phyloP scores from a whole-genome alignment of 2,329 filamentous ascomycete genomes.

The Xylogone sp. region DNA sequence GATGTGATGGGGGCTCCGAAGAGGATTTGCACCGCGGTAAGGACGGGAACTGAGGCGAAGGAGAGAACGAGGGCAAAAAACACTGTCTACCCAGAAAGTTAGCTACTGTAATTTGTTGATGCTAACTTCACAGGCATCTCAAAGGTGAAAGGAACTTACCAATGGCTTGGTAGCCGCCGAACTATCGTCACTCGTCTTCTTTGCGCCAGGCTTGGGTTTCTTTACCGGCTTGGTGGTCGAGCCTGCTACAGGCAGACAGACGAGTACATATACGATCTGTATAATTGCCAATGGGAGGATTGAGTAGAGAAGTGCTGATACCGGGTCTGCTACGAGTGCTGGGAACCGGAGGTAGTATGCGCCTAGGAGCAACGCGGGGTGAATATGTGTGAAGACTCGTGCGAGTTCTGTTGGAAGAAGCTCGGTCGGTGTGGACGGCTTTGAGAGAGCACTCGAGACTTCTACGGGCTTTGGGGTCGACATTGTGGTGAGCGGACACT shows the following conservation, averaged over 20 bases:
- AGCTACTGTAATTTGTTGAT: too few species aligned
- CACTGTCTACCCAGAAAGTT: slow-evolving; percentile 52
- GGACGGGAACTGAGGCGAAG: slow-evolving; percentile 44
- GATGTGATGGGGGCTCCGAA: slow-evolving; percentile 90
- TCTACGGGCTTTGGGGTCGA: slow-evolving; percentile 5
- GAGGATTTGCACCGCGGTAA: slow-evolving; percentile 62
- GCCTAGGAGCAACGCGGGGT: slow-evolving; percentile 64
- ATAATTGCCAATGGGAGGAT: slow-evolving; percentile 60
- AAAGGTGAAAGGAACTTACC: slow-evolving; percentile 19
- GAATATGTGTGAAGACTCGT: slow-evolving; percentile 57
- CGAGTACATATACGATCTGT: slow-evolving; percentile 59
- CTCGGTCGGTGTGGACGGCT: slow-evolving; percentile 24
- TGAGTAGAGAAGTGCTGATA: slow-evolving; percentile 55
- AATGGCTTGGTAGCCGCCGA: slow-evolving; percentile 10
- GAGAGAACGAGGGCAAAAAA: slow-evolving; percentile 63
- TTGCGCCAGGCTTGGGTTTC: slow-evolving; percentile 50
- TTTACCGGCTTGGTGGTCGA: slow-evolving; percentile 36
- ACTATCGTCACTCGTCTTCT: slow-evolving; percentile 44
- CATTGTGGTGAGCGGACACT: slow-evolving; percentile 16
- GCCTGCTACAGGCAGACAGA: slow-evolving; percentile 62
- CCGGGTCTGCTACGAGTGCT: slow-evolving; percentile 66
- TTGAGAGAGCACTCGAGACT: slow-evolving; percentile 6
- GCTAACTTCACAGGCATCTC: too few species aligned
- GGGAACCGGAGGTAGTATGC: slow-evolving; percentile 62
- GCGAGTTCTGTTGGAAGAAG: slow-evolving; percentile 33